These are phyloP conservation scores for Musa balbisiana DNA, from an alignment of 202 grass and related monocot species.

Conservation along the genomic window DNA sequence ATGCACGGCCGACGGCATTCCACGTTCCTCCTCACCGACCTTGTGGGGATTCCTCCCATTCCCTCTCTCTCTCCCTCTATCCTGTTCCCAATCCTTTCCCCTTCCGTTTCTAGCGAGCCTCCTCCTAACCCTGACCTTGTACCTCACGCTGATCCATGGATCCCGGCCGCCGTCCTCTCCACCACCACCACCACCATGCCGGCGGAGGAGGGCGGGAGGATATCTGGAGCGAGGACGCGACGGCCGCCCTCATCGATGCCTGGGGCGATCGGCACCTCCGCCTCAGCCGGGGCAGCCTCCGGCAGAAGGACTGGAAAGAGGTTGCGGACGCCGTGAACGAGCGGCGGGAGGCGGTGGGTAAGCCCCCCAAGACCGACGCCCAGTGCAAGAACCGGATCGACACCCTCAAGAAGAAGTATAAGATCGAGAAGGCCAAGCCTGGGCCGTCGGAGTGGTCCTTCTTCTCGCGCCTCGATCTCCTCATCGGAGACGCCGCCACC, in stretches of 20 bases:
- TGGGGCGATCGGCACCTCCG: slow-evolving; percentile 40
- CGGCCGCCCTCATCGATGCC: slow-evolving; percentile 36
- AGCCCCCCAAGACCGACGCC: slow-evolving; percentile 36
- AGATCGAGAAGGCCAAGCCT: slow-evolving; percentile 24
- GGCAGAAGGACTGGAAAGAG: slow-evolving; percentile 33
- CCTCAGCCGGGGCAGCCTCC: slow-evolving; percentile 25
- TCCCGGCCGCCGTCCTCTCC: neutral
- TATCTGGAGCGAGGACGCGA: slow-evolving; percentile 45
- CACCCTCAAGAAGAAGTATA: slow-evolving; percentile 59
- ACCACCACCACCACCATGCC: neutral
- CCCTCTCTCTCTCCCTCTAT: neutral
- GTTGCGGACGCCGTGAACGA: slow-evolving; percentile 42
- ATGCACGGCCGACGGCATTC: neutral
- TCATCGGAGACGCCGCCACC: slow-evolving; percentile 21
- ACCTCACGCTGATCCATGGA: neutral
- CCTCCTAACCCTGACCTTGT: neutral
- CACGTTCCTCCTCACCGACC: neutral
- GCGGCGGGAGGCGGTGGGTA: slow-evolving; percentile 17
- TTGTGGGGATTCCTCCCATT: neutral
- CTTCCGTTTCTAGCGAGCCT: too few species aligned
- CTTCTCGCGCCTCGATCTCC: slow-evolving; percentile 8
- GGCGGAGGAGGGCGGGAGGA: slow-evolving; percentile 4
- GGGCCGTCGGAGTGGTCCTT: slow-evolving; percentile 5
- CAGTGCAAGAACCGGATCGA: slow-evolving; percentile 63
- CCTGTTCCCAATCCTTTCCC: too few species aligned